phyloP scores from a whole-genome alignment of 805 yeast genomes.

The Kodamaea hsintzibuensis region DNA sequence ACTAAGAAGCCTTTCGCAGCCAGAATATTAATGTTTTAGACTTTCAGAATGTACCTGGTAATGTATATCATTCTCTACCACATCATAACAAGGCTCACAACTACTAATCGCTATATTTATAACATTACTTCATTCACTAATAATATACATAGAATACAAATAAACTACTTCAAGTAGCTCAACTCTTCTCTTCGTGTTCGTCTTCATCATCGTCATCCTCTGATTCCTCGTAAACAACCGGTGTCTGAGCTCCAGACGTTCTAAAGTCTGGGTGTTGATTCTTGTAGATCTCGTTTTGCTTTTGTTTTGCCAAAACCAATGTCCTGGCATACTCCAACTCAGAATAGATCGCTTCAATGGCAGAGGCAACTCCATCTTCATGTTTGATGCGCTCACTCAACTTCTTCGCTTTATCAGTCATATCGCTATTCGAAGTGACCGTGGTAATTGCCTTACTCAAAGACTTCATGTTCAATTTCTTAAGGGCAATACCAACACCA shows the following conservation, averaged over 20 bases:
- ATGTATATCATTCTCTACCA: too few species aligned
- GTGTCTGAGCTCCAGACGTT: slow-evolving; percentile 29
- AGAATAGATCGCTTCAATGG: slow-evolving; percentile 75
- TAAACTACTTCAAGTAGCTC: not conserved
- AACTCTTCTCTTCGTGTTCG: not conserved
- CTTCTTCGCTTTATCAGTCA: slow-evolving; percentile 63
- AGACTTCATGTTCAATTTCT: slow-evolving; percentile 62
- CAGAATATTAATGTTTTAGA: too few species aligned
- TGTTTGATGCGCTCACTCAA: slow-evolving; percentile 62
- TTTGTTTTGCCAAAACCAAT: slow-evolving; percentile 49
- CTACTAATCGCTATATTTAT: not conserved
- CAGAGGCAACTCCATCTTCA: slow-evolving; percentile 82
- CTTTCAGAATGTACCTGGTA: too few species aligned
- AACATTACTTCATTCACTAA: not conserved
- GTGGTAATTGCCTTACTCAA: slow-evolving; percentile 68
- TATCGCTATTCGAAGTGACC: slow-evolving; percentile 64
- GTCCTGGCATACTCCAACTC: slow-evolving; percentile 76
- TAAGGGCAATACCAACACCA: slow-evolving; percentile 77
- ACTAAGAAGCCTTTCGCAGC: too few species aligned
- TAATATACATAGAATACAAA: not conserved
- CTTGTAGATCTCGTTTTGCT: slow-evolving; percentile 28
- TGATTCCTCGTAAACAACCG: slow-evolving; percentile 22
- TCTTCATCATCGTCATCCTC: slow-evolving; percentile 13
- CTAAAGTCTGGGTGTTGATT: slow-evolving; percentile 17
- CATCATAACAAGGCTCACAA: too few species aligned